These are phyloP conservation scores for Vitis riparia DNA, from an alignment of 164 flowering plant species.

Conservation along the genomic window DNA sequence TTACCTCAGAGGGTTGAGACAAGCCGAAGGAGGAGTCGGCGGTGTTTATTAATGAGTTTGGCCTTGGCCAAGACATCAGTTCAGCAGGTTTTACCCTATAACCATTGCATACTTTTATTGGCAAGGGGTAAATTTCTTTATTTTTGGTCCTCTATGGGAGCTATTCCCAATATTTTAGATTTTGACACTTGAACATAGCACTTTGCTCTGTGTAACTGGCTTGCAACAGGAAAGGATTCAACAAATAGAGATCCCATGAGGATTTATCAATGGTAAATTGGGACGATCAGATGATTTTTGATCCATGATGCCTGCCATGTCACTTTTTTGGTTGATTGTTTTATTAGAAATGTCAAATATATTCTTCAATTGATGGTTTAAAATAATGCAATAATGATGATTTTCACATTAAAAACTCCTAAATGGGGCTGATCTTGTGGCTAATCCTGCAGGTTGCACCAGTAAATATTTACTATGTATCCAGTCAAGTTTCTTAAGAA, in stretches of 20 bases:
- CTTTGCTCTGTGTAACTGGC: background rate
- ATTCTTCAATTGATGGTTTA: background rate
- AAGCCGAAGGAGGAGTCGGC: slow-evolving; percentile 89
- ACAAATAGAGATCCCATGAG: background rate
- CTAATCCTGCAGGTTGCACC: background rate
- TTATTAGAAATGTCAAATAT: background rate
- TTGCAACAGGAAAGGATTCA: background rate
- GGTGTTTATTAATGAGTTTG: slow-evolving; percentile 86
- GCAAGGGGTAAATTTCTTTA: slow-evolving; percentile 1
- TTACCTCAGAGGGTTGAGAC: slow-evolving; percentile 82
- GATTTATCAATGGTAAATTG: background rate
- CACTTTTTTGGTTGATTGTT: background rate
- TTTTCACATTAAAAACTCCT: too few species aligned
- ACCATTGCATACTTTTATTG: slow-evolving; percentile 1
- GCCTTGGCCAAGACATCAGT: slow-evolving; percentile 80
- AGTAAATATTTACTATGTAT: background rate
- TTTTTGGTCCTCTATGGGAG: background rate
- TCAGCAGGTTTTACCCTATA: slow-evolving; percentile 61
- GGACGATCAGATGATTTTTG: too few species aligned
- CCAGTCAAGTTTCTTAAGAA: background rate
- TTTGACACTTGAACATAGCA: background rate
- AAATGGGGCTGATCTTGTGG: too few species aligned
- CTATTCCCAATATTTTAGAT: background rate
- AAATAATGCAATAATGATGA: background rate
- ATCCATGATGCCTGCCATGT: too few species aligned